Evolutionary conservation across 371 early-diverging fungal genomes (phyloP).

Genomic region (Haplosporangium sp.): DNA sequence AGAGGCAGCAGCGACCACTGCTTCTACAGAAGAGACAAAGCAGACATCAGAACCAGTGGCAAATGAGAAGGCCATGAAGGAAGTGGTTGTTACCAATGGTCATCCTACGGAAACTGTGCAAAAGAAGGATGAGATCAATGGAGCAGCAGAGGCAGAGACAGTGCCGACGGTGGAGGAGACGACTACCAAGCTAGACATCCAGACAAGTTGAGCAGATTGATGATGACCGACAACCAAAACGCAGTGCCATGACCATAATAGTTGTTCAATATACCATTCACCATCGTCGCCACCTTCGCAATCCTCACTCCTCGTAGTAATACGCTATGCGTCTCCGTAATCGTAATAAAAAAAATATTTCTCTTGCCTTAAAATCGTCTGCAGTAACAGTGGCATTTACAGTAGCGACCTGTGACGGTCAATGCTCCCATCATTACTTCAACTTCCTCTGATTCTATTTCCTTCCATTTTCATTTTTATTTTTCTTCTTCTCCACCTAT

Average conservation of each 20-base stretch:
- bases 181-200: constrained; percentile 18
- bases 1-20: constrained; percentile 7
- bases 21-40: background rate
- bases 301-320: too few species aligned
- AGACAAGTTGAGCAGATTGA: constrained; percentile 7
- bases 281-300: too few species aligned
- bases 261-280: background rate
- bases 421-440: too few species aligned
- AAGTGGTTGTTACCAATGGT: background rate
- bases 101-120: too few species aligned
- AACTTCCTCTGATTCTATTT: background rate
- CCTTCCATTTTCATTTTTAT: background rate
- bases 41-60: background rate
- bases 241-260: too few species aligned
- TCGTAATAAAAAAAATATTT: too few species aligned
- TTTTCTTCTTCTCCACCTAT: background rate
- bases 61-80: constrained; percentile 7
- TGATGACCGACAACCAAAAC: background rate
- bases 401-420: too few species aligned
- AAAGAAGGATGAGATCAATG: constrained; percentile 15
- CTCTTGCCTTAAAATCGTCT: too few species aligned
- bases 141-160: constrained; percentile 8
- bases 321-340: too few species aligned
- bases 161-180: constrained; percentile 22
- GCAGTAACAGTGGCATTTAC: too few species aligned